phyloP scores from a whole-genome alignment of 1,284 basidiomycete species.

The Melampsora larici-populina region DNA sequence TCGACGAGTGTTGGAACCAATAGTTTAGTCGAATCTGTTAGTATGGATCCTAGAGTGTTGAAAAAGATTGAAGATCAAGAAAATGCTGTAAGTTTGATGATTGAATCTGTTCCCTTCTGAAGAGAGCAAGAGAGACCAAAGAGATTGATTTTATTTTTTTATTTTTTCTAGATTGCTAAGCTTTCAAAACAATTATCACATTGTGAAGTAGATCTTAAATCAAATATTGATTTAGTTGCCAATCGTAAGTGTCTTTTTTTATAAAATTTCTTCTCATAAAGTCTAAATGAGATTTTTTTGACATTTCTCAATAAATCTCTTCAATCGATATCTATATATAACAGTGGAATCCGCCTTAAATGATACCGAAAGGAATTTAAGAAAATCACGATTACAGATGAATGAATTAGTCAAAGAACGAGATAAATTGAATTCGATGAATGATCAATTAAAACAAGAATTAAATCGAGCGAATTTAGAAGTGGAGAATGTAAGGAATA shows the following conservation, averaged over 20 bases:
- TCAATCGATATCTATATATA: not conserved
- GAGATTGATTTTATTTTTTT: not conserved
- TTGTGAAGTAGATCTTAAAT: conserved; percentile 82
- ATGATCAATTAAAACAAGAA: conserved; percentile 62
- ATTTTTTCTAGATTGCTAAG: conserved; percentile 66
- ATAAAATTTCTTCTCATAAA: conserved; percentile 51
- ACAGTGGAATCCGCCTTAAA: conserved; percentile 76
- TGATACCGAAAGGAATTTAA: conserved; percentile 83
- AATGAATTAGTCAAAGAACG: conserved; percentile 79
- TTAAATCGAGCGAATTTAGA: conserved; percentile 71
- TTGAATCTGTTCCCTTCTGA: not conserved
- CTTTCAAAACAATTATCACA: conserved; percentile 85
- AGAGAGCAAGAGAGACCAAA: not conserved
- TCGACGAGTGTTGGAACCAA: conserved; percentile 25
- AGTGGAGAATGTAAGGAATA: conserved; percentile 69
- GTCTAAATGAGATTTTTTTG: too few relatives aligned
- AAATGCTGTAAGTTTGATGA: conserved; percentile 57
- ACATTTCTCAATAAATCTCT: too few relatives aligned
- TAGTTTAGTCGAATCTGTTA: conserved; percentile 49
- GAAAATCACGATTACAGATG: conserved; percentile 83
- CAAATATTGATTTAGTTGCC: conserved; percentile 81
- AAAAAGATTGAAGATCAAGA: conserved; percentile 74
- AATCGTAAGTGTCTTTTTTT: conserved; percentile 45
- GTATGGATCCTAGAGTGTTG: conserved; percentile 61
- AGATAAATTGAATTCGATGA: conserved; percentile 66